Evolutionary conservation across 2,329 filamentous ascomycete genomes (phyloP), one percentile per base, ranked within the genome.

Genomic region (Aspergillus neotritici): DNA sequence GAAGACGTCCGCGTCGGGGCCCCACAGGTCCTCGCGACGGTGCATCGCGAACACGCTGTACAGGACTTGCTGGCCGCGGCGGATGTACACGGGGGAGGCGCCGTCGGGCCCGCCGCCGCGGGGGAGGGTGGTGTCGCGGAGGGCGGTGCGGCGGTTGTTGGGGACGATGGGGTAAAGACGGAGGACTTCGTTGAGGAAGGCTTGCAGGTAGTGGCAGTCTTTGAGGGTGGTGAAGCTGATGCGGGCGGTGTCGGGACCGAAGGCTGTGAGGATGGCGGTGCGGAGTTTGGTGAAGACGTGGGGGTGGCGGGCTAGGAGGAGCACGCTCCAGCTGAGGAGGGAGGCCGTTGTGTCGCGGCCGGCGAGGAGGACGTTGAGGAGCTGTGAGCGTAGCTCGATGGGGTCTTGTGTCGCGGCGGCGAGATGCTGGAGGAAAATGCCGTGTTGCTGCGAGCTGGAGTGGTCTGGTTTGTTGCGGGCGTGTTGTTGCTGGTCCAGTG

Each of bases 11-110:
- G 71, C 71, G 37, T 76, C 73, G 0, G 55, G 40, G 2, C 72
- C 73, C 59, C 66, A 77, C 41, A 70, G 58, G 29, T 77, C 73
- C 31, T 61, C 63, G 11, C 84, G 78, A 1, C 86, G 80, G 58
- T 93, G 86, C 84, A 91, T 86, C 4, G 79, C 66, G 42, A 87
- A 75, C 0, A 83, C 74, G 36, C 75, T 81, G 71, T 88, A 93
- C 35, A 68, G 72, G 47, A 93, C 71, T 5, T 76, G 65, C 1
- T 80, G 81, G 56, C 83, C 79, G 62, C 86, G 83, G 45, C 78
- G 76, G 7, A 88, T 67, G 45, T 80, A 79, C 2, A 91, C 59
- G 0, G 84, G 85, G 34, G 74, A 67, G 2, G 67, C 63, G 31
- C 72, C 64, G 61, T 84, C 77, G 1, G 76, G 73, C 0, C 84